Evolutionary conservation across 768 basidiomycete species (phyloP).

Genomic region (Rubroboletus pulcherrimus): DNA sequence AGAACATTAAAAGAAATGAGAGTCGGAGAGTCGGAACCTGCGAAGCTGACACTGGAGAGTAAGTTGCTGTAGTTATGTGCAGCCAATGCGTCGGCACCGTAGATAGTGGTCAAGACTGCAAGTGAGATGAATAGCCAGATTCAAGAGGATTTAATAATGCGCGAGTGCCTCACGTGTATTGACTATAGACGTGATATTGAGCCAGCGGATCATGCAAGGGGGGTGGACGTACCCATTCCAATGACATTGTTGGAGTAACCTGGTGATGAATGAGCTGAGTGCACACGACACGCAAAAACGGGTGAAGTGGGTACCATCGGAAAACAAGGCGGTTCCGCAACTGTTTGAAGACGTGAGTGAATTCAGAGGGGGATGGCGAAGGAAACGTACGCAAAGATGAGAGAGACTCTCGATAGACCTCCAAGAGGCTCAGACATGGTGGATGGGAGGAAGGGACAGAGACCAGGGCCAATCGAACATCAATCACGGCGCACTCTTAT

Average conservation of each 20-base stretch:
- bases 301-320: constrained; percentile 54
- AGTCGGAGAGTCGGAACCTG: constrained; percentile 73
- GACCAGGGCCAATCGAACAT: neutral
- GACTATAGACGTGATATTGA: constrained; percentile 38
- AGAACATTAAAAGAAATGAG: constrained; percentile 59
- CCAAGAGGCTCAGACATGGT: constrained; percentile 16
- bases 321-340: constrained; percentile 85
- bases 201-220: neutral
- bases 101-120: constrained; percentile 67
- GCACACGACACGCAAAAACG: neutral
- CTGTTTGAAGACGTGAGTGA: constrained; percentile 33
- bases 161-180: constrained; percentile 52
- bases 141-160: neutral
- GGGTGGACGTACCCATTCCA: constrained; percentile 55
- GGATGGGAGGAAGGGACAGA: neutral
- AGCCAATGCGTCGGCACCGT: constrained; percentile 51
- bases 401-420: constrained; percentile 55
- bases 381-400: constrained; percentile 75
- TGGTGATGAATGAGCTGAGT: constrained; percentile 25
- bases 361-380: neutral
- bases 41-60: constrained; percentile 71
- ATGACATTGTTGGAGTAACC: constrained; percentile 83
- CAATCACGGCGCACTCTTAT: constrained; percentile 5
- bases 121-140: neutral
- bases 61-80: constrained; percentile 57